Conservation (phyloP, 495 filamentous ascomycete species). For the Aeminium ludgeri region DNA sequence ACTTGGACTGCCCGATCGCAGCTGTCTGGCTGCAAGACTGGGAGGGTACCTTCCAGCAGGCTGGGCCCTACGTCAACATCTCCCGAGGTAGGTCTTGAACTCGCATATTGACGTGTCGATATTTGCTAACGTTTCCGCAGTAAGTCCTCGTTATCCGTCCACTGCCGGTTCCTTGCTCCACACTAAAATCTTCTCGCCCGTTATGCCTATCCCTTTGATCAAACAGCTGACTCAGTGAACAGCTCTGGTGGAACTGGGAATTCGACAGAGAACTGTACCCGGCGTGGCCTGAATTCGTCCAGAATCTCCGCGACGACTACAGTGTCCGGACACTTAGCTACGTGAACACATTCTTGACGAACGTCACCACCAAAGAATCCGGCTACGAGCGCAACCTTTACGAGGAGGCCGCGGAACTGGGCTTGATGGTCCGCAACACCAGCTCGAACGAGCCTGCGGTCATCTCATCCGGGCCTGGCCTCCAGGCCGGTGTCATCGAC, state of each 20-base stretch:
- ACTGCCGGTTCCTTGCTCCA: no score
- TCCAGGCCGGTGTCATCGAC: conserved; percentile 3
- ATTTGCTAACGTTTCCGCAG: no score
- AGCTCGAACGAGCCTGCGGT: neutral
- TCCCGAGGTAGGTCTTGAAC: neutral
- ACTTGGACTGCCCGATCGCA: conserved; percentile 1
- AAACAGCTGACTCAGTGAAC: no score
- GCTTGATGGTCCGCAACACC: conserved; percentile 1
- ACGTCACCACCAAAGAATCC: neutral
- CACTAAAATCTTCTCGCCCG: no score
- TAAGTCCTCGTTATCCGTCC: no score
- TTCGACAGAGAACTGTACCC: conserved; percentile 1
- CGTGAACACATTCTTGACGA: conserved; percentile 3
- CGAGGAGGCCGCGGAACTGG: neutral
- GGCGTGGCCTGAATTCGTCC: neutral
- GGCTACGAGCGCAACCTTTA: conserved; percentile 1
- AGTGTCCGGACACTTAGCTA: conserved; percentile 1
- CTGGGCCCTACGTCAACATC: neutral
- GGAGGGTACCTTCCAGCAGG: neutral
- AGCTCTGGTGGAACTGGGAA: conserved; percentile 5
- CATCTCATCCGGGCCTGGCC: conserved; percentile 2
- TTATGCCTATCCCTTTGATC: no score
- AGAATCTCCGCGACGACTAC: neutral
- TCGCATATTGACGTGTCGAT: no score
- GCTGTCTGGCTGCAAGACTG: conserved; percentile 3